phyloP scores from a whole-genome alignment of 140 eudicot genomes.

The Flaveria floridana region DNA sequence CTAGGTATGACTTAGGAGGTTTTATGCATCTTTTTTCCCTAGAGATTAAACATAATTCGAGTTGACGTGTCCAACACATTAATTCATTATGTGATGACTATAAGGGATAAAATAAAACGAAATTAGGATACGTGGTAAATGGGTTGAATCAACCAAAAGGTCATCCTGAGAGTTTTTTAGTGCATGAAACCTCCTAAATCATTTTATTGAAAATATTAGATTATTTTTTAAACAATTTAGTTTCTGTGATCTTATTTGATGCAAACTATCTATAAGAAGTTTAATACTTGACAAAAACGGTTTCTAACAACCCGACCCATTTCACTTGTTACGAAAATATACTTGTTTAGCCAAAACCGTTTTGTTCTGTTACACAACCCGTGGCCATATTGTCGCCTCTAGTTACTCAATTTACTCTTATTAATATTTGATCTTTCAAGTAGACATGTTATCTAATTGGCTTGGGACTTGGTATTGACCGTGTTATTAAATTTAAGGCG shows the following conservation, averaged over 20 bases:
- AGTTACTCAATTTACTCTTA: background rate
- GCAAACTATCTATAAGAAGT: background rate
- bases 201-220: background rate
- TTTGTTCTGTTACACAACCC: background rate
- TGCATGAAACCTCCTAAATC: background rate
- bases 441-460: background rate
- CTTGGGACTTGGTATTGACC: background rate
- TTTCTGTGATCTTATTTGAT: background rate
- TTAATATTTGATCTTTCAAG: background rate
- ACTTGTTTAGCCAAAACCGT: background rate
- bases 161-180: background rate
- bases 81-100: background rate
- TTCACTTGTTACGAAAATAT: background rate
- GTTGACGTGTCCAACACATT: background rate
- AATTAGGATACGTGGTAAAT: background rate
- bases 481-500: background rate
- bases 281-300: background rate
- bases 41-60: background rate
- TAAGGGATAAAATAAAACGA: background rate
- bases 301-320: background rate
- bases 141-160: background rate
- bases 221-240: background rate
- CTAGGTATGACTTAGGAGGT: conserved; percentile 1
- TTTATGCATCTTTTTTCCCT: background rate
- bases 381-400: background rate